Conservation (phyloP, 345 rosid genomes). For the Durio zibethinus region DNA sequence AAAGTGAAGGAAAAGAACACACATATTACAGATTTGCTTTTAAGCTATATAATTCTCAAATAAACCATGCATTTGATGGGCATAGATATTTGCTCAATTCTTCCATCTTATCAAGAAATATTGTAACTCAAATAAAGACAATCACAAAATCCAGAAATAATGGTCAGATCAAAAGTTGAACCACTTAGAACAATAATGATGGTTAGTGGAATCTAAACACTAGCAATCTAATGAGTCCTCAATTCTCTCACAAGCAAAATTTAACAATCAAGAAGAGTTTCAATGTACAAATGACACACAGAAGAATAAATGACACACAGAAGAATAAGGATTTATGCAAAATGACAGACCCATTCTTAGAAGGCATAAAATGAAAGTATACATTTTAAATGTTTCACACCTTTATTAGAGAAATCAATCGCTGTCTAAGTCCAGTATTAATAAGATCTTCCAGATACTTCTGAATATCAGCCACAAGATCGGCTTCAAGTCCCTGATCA, state of each 20-base stretch:
- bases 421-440: constrained; percentile 69
- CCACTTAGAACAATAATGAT: background rate
- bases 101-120: background rate
- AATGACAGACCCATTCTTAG: background rate
- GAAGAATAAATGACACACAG: background rate
- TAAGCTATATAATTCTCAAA: background rate
- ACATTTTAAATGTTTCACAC: constrained; percentile 26
- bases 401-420: constrained; percentile 75
- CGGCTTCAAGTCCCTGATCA: constrained; percentile 77
- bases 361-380: background rate
- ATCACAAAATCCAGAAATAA: background rate
- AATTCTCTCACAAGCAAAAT: background rate
- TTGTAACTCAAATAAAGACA: background rate
- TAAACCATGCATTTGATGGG: background rate
- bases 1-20: background rate
- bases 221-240: background rate
- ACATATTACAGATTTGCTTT: background rate
- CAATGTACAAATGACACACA: background rate
- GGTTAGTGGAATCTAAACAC: background rate
- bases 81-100: background rate
- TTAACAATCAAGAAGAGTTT: background rate
- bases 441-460: constrained; percentile 74
- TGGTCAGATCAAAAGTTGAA: background rate
- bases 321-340: background rate
- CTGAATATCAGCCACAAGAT: constrained; percentile 70